These are phyloP conservation scores for Colletotrichum noveboracense DNA, from an alignment of 2,329 filamentous ascomycete species.

Conservation along the genomic window DNA sequence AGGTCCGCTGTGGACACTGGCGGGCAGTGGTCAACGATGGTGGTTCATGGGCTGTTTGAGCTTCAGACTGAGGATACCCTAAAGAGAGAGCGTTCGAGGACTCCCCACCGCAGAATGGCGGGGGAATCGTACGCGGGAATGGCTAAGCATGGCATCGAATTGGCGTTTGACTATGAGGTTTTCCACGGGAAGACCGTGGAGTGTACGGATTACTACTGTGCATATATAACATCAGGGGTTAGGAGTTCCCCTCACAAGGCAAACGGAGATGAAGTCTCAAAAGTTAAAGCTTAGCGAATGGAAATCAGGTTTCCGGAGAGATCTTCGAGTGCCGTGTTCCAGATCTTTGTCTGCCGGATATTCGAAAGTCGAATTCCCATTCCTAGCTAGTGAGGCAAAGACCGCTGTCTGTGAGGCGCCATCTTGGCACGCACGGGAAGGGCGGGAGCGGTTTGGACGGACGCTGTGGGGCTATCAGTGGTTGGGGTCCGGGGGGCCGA, in stretches of 20 bases:
- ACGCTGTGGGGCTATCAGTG: neutral
- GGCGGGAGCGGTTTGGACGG: neutral
- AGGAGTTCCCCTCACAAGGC: neutral
- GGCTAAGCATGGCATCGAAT: neutral
- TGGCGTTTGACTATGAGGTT: neutral
- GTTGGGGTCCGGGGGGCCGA: neutral
- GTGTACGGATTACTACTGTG: constrained; percentile 9
- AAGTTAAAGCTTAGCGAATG: neutral
- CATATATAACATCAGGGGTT: neutral
- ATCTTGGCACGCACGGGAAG: neutral
- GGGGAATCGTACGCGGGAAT: neutral
- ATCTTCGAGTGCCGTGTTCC: neutral
- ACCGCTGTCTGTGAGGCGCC: neutral
- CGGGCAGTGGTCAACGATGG: neutral
- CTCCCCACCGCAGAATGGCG: neutral
- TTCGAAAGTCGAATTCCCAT: neutral
- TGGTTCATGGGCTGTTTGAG: neutral
- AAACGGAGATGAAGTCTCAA: neutral
- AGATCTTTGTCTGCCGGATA: neutral
- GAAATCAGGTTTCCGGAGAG: neutral
- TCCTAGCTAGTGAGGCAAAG: neutral
- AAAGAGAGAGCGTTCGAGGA: neutral
- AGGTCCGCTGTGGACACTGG: neutral
- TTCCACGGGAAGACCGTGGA: neutral
- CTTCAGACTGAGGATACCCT: neutral